Evolutionary conservation across 2,329 filamentous ascomycete species (phyloP), one percentile per base, ranked within the genome.

Genomic region (Pyrenophora graminea): DNA sequence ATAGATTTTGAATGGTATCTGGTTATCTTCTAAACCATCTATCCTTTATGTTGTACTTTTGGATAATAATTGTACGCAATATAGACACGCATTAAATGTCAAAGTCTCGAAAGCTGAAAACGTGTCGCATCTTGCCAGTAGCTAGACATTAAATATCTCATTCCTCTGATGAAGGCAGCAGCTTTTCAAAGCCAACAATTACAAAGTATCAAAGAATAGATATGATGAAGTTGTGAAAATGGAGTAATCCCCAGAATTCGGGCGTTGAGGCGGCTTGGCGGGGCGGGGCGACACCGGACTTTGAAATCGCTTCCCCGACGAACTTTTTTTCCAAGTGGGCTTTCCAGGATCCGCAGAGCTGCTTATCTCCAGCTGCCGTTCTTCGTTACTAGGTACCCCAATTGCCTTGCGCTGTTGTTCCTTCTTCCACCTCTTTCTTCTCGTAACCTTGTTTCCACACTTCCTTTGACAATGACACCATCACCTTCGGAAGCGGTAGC

Each of bases 401-500:
- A 52, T 57, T 48, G 47, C 55, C 39, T 34, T 57, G 55, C 36
- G 51, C 48, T 52, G 48, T 48, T 43, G 46, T 33, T 52, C 45
- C 45, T 45, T 41, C 42, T 53, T 40, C 27, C 43, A 30, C 34
- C 31, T 33, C 18, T 43, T 23, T 33, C 30, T 38, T 41, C 15
- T 34, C 36, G 12, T 31, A 41, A 34, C 17, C 23, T 25, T 13
- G 25, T 19, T 15, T 31, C 32, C 18, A 32, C 13, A 37, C 37
- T 37, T 10, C 41, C 4, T 18, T 39, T 37, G n/a, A 56, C 38
- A 18, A 70, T 70, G 67, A 59, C 66, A 31, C 68, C 68, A 23
- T 64, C 67, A 45, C 45, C 62, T 34, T 63, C 63, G 10, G 67
- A 69, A 39, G 66, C 59, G 34, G 65, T 55, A 46, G 60, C 66